Percentiles rank a stretch among this genome's conserved stretches.
Conservation (phyloP, 306 rosid species). For the Quillaja saponaria region DNA sequence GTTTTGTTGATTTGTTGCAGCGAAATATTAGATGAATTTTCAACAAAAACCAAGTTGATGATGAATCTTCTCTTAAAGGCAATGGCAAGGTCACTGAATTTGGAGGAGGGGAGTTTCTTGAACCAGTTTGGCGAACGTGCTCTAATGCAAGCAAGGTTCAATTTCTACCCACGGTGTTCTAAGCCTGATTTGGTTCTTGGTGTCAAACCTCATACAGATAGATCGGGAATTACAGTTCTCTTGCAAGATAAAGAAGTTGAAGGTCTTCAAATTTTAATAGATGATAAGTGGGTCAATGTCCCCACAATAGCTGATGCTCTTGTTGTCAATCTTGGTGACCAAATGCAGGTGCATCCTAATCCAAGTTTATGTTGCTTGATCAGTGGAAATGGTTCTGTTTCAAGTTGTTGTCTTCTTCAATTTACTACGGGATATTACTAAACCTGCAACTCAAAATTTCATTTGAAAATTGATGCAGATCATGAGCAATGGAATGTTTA, state of each 20-base stretch:
- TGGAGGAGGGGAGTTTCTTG: slow-evolving; percentile 49
- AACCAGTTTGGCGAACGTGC: slow-evolving; percentile 48
- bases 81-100: slow-evolving; percentile 51
- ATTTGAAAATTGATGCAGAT: slow-evolving; percentile 33
- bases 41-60: slow-evolving; percentile 33
- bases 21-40: slow-evolving; percentile 39
- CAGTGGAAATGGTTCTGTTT: not conserved
- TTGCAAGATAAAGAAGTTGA: slow-evolving; percentile 60
- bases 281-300: slow-evolving; percentile 51
- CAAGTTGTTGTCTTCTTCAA: not conserved
- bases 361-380: no score
- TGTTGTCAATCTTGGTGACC: slow-evolving; percentile 65
- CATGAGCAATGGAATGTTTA: slow-evolving; percentile 57
- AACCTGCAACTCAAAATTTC: not conserved
- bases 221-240: slow-evolving; percentile 58
- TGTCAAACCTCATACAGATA: slow-evolving; percentile 63
- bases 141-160: slow-evolving; percentile 38
- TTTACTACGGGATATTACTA: not conserved
- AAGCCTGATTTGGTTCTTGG: slow-evolving; percentile 70
- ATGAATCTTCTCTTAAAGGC: slow-evolving; percentile 44
- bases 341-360: slow-evolving; percentile 51
- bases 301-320: slow-evolving; percentile 60
- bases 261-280: slow-evolving; percentile 59
- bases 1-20: slow-evolving; percentile 24
- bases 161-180: slow-evolving; percentile 61